phyloP scores from a whole-genome alignment of 78 protist genomes.

The Diacronema lutheri region DNA sequence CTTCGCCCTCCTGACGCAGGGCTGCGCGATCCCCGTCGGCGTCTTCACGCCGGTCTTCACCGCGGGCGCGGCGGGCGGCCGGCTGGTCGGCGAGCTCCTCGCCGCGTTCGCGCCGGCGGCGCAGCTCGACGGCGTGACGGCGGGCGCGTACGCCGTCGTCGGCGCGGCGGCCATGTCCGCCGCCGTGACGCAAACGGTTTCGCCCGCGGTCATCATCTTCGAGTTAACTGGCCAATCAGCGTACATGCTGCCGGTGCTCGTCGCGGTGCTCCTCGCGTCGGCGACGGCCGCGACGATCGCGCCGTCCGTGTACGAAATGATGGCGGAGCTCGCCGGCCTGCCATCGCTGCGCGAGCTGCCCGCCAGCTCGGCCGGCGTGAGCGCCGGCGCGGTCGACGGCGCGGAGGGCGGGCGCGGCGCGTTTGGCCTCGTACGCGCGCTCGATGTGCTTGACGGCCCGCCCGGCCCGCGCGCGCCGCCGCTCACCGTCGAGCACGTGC shows the following conservation, averaged over 20 bases:
- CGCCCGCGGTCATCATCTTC: slow-evolving; percentile 63
- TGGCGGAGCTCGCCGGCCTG: not conserved
- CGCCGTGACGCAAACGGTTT: slow-evolving; percentile 70
- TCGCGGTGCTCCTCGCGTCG: slow-evolving; percentile 60
- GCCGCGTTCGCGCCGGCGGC: too few species aligned
- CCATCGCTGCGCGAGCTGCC: too few species aligned
- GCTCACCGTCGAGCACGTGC: too few species aligned
- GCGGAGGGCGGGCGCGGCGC: too few species aligned
- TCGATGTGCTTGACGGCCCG: too few species aligned
- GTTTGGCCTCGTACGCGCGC: too few species aligned
- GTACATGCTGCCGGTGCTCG: slow-evolving; percentile 65
- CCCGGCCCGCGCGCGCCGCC: too few species aligned
- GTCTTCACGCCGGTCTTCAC: slow-evolving; percentile 68
- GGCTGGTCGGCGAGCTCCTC: slow-evolving; percentile 57
- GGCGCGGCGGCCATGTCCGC: slow-evolving; percentile 80
- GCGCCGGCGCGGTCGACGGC: too few species aligned
- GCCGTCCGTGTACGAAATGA: slow-evolving; percentile 57
- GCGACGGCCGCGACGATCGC: slow-evolving; percentile 60
- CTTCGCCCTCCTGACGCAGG: slow-evolving; percentile 47
- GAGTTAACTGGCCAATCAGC: slow-evolving; percentile 71
- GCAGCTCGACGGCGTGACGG: not conserved
- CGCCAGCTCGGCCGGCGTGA: too few species aligned
- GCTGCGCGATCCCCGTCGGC: slow-evolving; percentile 70
- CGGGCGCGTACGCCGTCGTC: slow-evolving; percentile 78
- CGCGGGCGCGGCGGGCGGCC: slow-evolving; percentile 71